Evolutionary conservation across 306 rosid species (phyloP).

Genomic region (Medicago truncatula): DNA sequence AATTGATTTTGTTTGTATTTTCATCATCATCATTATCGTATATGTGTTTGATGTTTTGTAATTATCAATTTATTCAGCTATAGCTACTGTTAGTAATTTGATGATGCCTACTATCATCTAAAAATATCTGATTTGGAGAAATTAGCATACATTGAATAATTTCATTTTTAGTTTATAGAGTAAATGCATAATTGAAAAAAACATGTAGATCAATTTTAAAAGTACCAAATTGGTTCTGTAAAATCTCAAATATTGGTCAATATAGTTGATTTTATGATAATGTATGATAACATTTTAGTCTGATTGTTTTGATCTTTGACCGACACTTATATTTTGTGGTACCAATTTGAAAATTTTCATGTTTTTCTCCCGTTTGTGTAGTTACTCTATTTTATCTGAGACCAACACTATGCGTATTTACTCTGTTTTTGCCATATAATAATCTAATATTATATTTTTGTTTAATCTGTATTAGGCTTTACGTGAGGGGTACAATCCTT

Average conservation of each 20-base stretch:
- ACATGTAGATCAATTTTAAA: background rate
- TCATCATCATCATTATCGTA: background rate
- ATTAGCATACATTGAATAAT: background rate
- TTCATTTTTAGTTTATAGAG: background rate
- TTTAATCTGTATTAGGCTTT: slow-evolving; percentile 56
- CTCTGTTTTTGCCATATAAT: background rate
- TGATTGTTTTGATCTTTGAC: background rate
- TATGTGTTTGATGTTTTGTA: background rate
- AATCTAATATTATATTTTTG: slow-evolving; percentile 6
- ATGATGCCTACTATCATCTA: background rate
- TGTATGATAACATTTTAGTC: background rate
- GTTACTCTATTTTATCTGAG: background rate
- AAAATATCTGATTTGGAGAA: background rate
- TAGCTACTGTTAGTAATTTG: too few relatives aligned
- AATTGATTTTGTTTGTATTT: too few relatives aligned
- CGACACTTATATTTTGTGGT: background rate
- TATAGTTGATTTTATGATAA: background rate
- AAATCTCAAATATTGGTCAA: background rate
- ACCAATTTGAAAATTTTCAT: background rate
- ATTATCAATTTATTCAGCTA: too few relatives aligned
- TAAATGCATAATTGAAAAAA: background rate
- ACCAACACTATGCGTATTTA: too few relatives aligned
- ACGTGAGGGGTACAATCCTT: slow-evolving; percentile 82
- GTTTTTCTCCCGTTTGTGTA: background rate
- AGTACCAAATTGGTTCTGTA: background rate